Evolutionary conservation across 352 stramenopile genomes (phyloP).

Genomic region (Globisporangium canariense): DNA sequence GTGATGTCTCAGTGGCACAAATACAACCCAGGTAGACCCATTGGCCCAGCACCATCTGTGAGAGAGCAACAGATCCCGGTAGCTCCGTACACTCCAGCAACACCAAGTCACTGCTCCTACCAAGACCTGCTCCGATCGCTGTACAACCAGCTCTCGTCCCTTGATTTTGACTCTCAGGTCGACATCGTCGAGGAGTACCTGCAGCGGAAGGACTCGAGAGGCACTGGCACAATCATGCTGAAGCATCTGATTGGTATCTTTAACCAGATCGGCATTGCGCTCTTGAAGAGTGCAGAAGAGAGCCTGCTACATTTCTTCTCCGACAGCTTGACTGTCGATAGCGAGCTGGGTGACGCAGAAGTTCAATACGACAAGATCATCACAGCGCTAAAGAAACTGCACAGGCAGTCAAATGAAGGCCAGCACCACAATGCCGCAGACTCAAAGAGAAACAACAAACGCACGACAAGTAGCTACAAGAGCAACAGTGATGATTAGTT

Average conservation of each 20-base stretch:
- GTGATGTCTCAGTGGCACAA: conserved; percentile 55
- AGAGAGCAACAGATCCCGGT: not conserved
- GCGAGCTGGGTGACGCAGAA: conserved; percentile 6
- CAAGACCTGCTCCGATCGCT: conserved; percentile 43
- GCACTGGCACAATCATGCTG: conserved; percentile 29
- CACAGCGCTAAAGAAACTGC: conserved; percentile 23
- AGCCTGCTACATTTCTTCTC: conserved; percentile 35
- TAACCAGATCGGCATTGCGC: conserved; percentile 47
- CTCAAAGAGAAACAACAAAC: conserved; percentile 3
- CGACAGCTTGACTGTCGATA: not conserved
- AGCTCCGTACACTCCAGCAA: conserved; percentile 4
- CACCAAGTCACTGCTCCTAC: not conserved
- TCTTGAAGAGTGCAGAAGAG: conserved; percentile 36
- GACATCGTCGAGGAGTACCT: conserved; percentile 67
- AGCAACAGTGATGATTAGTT: not conserved
- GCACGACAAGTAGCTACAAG: conserved; percentile 12
- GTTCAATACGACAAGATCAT: conserved; percentile 38
- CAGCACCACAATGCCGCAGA: conserved; percentile 8
- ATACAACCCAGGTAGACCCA: not conserved
- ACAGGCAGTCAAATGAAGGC: conserved; percentile 10
- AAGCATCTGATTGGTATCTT: conserved; percentile 42
- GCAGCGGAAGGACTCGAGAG: conserved; percentile 24
- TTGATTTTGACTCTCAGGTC: conserved; percentile 66
- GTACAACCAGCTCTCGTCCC: conserved; percentile 63
- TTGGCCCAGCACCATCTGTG: not conserved